Conservation (phyloP, 1,284 basidiomycete genomes). For the Boletus calvinii region DNA sequence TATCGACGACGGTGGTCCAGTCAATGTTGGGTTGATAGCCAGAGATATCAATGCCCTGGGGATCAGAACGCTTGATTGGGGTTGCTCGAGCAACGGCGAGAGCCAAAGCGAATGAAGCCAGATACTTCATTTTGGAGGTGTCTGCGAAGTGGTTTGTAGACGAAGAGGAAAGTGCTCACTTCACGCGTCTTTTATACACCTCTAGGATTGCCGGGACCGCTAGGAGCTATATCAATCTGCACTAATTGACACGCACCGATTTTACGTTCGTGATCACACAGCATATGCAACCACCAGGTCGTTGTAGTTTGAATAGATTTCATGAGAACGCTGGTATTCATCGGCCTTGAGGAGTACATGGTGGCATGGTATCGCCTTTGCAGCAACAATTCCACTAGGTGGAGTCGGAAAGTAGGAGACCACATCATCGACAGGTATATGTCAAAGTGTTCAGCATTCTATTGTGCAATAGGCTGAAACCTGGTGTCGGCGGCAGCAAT, state of each 20-base stretch:
- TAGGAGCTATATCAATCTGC: background rate
- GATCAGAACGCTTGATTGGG: constrained; percentile 6
- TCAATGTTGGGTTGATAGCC: constrained; percentile 51
- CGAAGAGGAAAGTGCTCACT: background rate
- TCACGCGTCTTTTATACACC: constrained; percentile 13
- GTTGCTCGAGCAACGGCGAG: constrained; percentile 17
- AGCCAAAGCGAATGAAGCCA: constrained; percentile 17
- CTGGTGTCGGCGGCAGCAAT: too few relatives aligned
- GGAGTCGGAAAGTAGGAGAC: too few relatives aligned
- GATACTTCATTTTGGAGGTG: constrained; percentile 18
- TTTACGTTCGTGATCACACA: constrained; percentile 7
- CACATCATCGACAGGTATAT: too few relatives aligned
- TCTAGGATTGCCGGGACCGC: background rate
- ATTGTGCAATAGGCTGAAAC: too few relatives aligned
- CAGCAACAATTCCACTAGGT: background rate
- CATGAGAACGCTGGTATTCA: constrained; percentile 12
- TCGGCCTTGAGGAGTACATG: background rate
- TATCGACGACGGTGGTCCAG: constrained; percentile 54
- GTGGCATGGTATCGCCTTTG: background rate
- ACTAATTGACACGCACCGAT: background rate
- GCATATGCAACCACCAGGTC: constrained; percentile 16
- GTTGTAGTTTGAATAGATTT: constrained; percentile 6
- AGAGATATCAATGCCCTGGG: constrained; percentile 40
- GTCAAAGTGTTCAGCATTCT: too few relatives aligned
- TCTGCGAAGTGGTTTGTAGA: background rate